These are phyloP conservation scores for Syncephalastrum monosporum DNA, from an alignment of 371 early-diverging fungal genomes.

Conservation along the genomic window DNA sequence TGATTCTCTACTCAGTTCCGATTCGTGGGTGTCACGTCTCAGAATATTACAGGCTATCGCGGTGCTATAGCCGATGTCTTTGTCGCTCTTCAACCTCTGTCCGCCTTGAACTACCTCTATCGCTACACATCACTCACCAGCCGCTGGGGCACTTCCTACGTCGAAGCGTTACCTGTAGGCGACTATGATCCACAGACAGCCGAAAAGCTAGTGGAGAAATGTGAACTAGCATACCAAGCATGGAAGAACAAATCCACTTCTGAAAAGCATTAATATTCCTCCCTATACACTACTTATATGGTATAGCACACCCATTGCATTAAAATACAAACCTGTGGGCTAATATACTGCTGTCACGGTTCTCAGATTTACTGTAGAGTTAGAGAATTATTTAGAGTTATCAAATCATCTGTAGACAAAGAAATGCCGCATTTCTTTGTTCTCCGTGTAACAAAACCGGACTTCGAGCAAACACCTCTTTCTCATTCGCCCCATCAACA, in stretches of 20 bases:
- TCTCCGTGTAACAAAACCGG: too few species aligned
- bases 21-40: slow-evolving; percentile 49
- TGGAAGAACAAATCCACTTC: slow-evolving; percentile 19
- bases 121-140: slow-evolving; percentile 47
- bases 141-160: slow-evolving; percentile 45
- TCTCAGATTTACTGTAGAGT: too few species aligned
- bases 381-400: too few species aligned
- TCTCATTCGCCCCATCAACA: too few species aligned
- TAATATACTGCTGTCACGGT: too few species aligned
- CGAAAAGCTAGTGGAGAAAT: slow-evolving; percentile 29
- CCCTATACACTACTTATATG: too few species aligned
- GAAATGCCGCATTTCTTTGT: too few species aligned
- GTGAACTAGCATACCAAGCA: slow-evolving; percentile 36
- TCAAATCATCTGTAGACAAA: too few species aligned
- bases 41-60: slow-evolving; percentile 59
- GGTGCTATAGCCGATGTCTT: slow-evolving; percentile 54
- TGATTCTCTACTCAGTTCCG: slow-evolving; percentile 27
- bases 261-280: too few species aligned
- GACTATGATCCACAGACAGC: slow-evolving; percentile 27
- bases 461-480: too few species aligned
- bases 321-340: too few species aligned
- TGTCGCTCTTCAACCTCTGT: slow-evolving; percentile 45
- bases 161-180: slow-evolving; percentile 23
- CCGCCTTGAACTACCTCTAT: slow-evolving; percentile 37
- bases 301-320: too few species aligned